Evolutionary conservation across 345 rosid species (phyloP), one percentile per base, ranked within the genome.

Genomic region (Dipteronia dyeriana): DNA sequence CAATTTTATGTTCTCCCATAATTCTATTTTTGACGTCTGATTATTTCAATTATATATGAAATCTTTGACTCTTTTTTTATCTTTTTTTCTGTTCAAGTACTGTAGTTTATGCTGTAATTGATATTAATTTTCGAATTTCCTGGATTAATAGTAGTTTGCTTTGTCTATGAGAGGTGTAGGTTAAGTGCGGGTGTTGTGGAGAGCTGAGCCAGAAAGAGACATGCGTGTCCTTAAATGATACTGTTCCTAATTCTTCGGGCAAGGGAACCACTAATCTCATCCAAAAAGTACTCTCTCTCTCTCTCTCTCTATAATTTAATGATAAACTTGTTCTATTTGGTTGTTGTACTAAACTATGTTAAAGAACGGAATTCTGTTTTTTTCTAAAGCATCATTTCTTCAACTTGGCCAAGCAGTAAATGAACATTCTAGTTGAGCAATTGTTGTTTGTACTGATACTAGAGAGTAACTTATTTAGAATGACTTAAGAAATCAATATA

Each of bases 171-270:
- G 76, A 29, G 51, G 38, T 81, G 78, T 80, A 95, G 99, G 47
- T 95, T 80, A 93, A 85, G 84, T 95, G 99, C 22, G 95, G 88
- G 69, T 82, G 82, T 29, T 95, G 97, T 45, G 95, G 97, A 64
- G 99, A 95, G 87, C 65, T 87, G 74, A 93, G 87, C 81, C 88
- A 87, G 84, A 95, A 85, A 76, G 99, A 95, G 79, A 91, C 97
- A 16, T 93, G 93, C 73, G 87, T 95, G 79, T 81, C 77, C 80
- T 85, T 95, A 89, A 80, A 77, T 60, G 95, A 93, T 69, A 86
- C 87, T 26, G 76, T 90, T 84, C 81, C 91, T 57, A 79, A 87
- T 76, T 84, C 86, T 0, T 76, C 70, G 39, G 84, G 94, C 66
- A 90, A 82, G 82, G 93, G 92, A 78, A 87, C 89, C 54, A 79